Evolutionary conservation across 2,329 filamentous ascomycete genomes (phyloP).

Genomic region (Ophiocordyceps camponoti-saundersi): DNA sequence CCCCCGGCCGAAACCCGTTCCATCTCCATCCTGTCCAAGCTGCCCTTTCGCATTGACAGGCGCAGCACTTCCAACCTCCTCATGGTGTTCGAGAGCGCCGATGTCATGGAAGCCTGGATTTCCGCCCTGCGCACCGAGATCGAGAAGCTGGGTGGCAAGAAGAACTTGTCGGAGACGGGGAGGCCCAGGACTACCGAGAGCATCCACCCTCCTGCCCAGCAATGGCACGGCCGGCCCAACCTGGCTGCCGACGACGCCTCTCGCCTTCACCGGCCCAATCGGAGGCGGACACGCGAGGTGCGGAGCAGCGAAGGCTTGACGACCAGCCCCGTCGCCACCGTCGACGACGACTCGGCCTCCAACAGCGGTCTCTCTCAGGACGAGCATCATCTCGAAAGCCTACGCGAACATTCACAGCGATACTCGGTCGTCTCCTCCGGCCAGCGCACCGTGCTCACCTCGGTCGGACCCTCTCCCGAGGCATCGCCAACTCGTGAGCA

Average conservation of each 20-base stretch:
- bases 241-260: slow-evolving; percentile 29
- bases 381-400: slow-evolving; percentile 37
- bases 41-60: slow-evolving; percentile 42
- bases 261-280: slow-evolving; percentile 13
- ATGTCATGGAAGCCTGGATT: slow-evolving; percentile 66
- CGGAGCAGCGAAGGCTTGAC: slow-evolving; percentile 4
- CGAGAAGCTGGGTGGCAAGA: slow-evolving; percentile 50
- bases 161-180: slow-evolving; percentile 42
- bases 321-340: slow-evolving; percentile 9
- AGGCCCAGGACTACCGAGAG: slow-evolving; percentile 26
- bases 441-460: slow-evolving; percentile 42
- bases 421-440: slow-evolving; percentile 44
- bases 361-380: slow-evolving; percentile 42
- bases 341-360: slow-evolving; percentile 38
- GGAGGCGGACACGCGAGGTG: background rate
- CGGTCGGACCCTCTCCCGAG: slow-evolving; percentile 38
- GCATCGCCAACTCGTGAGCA: slow-evolving; percentile 37
- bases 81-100: slow-evolving; percentile 54
- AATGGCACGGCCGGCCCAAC: slow-evolving; percentile 26
- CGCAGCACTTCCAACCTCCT: slow-evolving; percentile 46
- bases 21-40: slow-evolving; percentile 47
- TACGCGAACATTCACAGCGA: slow-evolving; percentile 38
- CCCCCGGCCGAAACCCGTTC: slow-evolving; percentile 36
- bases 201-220: slow-evolving; percentile 15
- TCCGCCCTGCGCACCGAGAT: slow-evolving; percentile 51